Conservation (phyloP, 306 rosid species). For the Quercus parvula region DNA sequence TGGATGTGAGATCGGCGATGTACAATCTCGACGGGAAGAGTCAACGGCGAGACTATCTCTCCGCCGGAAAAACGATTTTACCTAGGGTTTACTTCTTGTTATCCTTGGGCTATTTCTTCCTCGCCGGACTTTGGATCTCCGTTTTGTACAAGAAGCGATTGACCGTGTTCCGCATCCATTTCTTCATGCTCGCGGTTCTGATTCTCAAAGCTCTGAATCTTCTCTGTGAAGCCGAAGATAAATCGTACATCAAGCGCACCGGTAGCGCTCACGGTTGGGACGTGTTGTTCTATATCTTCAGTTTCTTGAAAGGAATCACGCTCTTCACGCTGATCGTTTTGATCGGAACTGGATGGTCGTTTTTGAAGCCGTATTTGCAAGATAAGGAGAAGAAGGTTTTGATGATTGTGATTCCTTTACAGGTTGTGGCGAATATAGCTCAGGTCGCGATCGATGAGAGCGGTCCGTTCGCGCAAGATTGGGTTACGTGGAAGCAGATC, state of each 20-base stretch:
- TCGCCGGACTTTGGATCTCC: constrained; percentile 58
- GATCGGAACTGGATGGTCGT: constrained; percentile 97
- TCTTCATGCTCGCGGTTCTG: constrained; percentile 89
- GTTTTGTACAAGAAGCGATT: constrained; percentile 75
- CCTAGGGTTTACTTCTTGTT: constrained; percentile 76
- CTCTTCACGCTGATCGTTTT: constrained; percentile 79
- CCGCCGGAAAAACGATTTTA: constrained; percentile 74
- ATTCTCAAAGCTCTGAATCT: constrained; percentile 72
- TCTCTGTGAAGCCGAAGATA: constrained; percentile 86
- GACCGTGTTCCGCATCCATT: constrained; percentile 76
- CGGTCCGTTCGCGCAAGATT: constrained; percentile 75
- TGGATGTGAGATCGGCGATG: constrained; percentile 78
- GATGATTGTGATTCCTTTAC: constrained; percentile 90
- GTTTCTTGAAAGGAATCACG: constrained; percentile 80
- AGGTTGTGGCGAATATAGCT: constrained; percentile 82
- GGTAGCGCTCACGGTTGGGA: constrained; percentile 99
- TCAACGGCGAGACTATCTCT: constrained; percentile 61
- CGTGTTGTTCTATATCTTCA: constrained; percentile 78
- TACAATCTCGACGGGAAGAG: constrained; percentile 79
- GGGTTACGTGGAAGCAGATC: constrained; percentile 89
- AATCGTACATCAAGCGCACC: constrained; percentile 76
- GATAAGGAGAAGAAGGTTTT: constrained; percentile 94
- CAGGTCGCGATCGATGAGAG: constrained; percentile 85
- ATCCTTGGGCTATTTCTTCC: constrained; percentile 47
- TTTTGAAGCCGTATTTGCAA: constrained; percentile 81